Conservation (phyloP, 2,329 filamentous ascomycete genomes). For the Leptographium radiaticola region DNA sequence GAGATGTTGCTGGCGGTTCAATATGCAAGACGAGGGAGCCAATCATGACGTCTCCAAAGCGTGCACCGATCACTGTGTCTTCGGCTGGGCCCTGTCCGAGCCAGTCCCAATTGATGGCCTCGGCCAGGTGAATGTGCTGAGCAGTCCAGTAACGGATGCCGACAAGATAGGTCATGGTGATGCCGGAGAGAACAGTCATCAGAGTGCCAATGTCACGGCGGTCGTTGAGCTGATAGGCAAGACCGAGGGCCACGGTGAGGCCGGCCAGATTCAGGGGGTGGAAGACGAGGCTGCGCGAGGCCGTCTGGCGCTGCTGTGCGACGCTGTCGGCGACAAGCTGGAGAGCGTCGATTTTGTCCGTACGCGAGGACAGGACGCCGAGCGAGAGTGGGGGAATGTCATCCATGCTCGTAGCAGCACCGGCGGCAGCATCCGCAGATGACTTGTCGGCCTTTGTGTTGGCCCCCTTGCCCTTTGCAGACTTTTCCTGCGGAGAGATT, state of each 20-base stretch:
- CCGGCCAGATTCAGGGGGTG: conserved; percentile 43
- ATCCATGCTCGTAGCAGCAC: conserved; percentile 22
- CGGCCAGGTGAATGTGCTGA: conserved; percentile 50
- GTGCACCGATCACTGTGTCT: conserved; percentile 51
- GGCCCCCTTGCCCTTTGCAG: background rate
- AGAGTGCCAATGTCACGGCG: conserved; percentile 38
- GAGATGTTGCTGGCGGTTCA: conserved; percentile 23
- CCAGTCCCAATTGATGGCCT: conserved; percentile 49
- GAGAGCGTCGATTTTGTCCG: conserved; percentile 55
- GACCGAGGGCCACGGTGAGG: conserved; percentile 28
- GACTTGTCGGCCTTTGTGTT: background rate
- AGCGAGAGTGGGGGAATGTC: conserved; percentile 53
- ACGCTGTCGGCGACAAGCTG: conserved; percentile 69
- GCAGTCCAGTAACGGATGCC: conserved; percentile 45
- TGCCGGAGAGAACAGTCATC: conserved; percentile 43
- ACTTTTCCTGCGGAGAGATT: background rate
- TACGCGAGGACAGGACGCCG: conserved; percentile 36
- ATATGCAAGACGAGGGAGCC: conserved; percentile 58
- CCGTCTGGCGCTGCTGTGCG: conserved; percentile 64
- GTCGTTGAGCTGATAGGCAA: conserved; percentile 30
- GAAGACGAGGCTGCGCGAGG: conserved; percentile 48
- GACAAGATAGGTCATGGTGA: conserved; percentile 51
- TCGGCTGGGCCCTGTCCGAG: conserved; percentile 26
- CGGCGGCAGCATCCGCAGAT: conserved; percentile 19
- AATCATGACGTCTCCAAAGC: conserved; percentile 55